Percentiles rank a stretch among this genome's conserved stretches.
Conservation (phyloP, 768 basidiomycete genomes). For the Trametopsis cervina region DNA sequence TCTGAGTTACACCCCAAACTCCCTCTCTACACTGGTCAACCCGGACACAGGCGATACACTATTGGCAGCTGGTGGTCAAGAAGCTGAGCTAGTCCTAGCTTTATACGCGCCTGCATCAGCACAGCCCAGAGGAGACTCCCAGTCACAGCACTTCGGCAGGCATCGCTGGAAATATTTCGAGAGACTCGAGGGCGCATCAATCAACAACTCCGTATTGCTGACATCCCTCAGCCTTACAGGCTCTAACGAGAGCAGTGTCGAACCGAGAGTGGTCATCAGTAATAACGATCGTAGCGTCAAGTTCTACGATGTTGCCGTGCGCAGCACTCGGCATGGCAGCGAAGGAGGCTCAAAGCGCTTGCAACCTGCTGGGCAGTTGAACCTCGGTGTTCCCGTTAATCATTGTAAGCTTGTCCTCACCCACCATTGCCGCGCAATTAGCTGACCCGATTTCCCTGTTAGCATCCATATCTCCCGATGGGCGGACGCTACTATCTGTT, state of each 20-base stretch:
- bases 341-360: slow-evolving; percentile 8
- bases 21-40: slow-evolving; percentile 49
- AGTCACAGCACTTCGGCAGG: slow-evolving; percentile 13
- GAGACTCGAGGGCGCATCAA: slow-evolving; percentile 49
- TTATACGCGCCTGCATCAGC: slow-evolving; percentile 26
- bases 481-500: slow-evolving; percentile 79
- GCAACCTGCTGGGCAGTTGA: slow-evolving; percentile 41
- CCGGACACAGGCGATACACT: slow-evolving; percentile 47
- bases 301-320: slow-evolving; percentile 68
- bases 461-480: slow-evolving; percentile 90
- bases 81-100: slow-evolving; percentile 65
- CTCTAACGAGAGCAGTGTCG: slow-evolving; percentile 56
- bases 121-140: slow-evolving; percentile 3
- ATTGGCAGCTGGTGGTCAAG: slow-evolving; percentile 73
- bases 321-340: slow-evolving; percentile 27
- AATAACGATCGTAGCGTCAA: slow-evolving; percentile 83
- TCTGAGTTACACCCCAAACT: slow-evolving; percentile 55
- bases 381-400: slow-evolving; percentile 68
- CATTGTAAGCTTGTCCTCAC: slow-evolving; percentile 51
- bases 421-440: not conserved
- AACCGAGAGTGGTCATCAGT: slow-evolving; percentile 74
- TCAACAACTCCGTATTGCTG: slow-evolving; percentile 75
- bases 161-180: slow-evolving; percentile 49
- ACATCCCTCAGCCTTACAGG: slow-evolving; percentile 55
- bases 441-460: slow-evolving; percentile 7